Evolutionary conservation across 2,329 filamentous ascomycete genomes (phyloP).

Genomic region (Sordariomycetes sp.): DNA sequence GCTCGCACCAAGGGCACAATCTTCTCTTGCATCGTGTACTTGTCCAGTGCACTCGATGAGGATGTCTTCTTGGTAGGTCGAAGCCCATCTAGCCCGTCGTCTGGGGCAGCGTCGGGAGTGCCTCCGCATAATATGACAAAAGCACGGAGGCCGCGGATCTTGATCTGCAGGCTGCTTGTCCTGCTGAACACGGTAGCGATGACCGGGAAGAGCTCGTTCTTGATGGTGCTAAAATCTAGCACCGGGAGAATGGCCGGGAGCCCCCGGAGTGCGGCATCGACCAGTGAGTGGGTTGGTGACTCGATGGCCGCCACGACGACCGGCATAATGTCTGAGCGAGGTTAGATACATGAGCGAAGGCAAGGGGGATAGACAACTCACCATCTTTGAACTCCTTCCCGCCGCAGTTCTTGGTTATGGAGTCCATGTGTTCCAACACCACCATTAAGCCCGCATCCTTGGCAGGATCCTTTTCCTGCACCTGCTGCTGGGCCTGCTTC

Average conservation of each 20-base stretch:
- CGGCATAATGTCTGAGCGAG: slow-evolving; percentile 61
- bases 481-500: slow-evolving; percentile 31
- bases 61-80: slow-evolving; percentile 44
- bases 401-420: slow-evolving; percentile 67
- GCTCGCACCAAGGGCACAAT: slow-evolving; percentile 79
- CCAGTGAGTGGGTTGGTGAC: slow-evolving; percentile 76
- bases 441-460: slow-evolving; percentile 89
- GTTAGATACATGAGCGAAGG: slow-evolving; percentile 2
- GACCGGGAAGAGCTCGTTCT: slow-evolving; percentile 90
- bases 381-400: slow-evolving; percentile 93
- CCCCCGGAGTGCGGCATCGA: slow-evolving; percentile 72
- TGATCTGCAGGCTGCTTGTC: slow-evolving; percentile 88
- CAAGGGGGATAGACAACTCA: slow-evolving; percentile 22
- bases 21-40: slow-evolving; percentile 97
- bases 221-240: slow-evolving; percentile 91
- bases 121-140: slow-evolving; percentile 86
- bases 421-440: slow-evolving; percentile 67
- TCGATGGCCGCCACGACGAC: slow-evolving; percentile 75
- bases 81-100: slow-evolving; percentile 69
- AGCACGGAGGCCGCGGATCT: slow-evolving; percentile 81
- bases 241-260: slow-evolving; percentile 72
- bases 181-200: slow-evolving; percentile 84
- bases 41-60: slow-evolving; percentile 61
- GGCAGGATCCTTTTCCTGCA: slow-evolving; percentile 62
- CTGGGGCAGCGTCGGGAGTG: slow-evolving; percentile 32